Evolutionary conservation across 1,284 basidiomycete species (phyloP).

Genomic region (Ustilago xerochloae): DNA sequence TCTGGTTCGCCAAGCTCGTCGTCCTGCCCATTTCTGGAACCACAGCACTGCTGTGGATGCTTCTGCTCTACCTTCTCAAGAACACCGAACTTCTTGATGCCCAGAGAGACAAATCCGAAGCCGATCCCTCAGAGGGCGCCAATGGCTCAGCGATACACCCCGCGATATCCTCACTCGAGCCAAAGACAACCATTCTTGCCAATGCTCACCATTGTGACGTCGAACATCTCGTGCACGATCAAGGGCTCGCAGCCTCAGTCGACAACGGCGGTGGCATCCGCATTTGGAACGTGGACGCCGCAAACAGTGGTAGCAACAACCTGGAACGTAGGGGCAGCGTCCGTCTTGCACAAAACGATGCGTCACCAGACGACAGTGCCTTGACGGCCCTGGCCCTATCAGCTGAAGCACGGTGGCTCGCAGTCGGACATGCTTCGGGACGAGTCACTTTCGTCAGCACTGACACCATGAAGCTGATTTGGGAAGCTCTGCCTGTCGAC

Average conservation of each 20-base stretch:
- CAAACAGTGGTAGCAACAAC: neutral
- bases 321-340: slow-evolving; percentile 11
- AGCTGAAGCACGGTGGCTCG: slow-evolving; percentile 70
- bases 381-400: slow-evolving; percentile 48
- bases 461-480: slow-evolving; percentile 23
- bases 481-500: slow-evolving; percentile 10
- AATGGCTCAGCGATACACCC: slow-evolving; percentile 61
- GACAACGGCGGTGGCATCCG: slow-evolving; percentile 74
- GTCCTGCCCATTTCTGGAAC: slow-evolving; percentile 85
- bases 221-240: slow-evolving; percentile 79
- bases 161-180: slow-evolving; percentile 37
- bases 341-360: slow-evolving; percentile 2
- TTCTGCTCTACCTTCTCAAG: slow-evolving; percentile 89
- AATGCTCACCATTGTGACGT: slow-evolving; percentile 82
- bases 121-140: slow-evolving; percentile 30
- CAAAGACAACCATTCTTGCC: slow-evolving; percentile 78
- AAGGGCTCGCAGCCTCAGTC: slow-evolving; percentile 78
- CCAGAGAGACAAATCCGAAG: slow-evolving; percentile 73
- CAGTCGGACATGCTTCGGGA: slow-evolving; percentile 76
- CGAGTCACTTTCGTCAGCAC: slow-evolving; percentile 73
- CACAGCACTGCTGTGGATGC: slow-evolving; percentile 78
- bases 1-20: slow-evolving; percentile 83
- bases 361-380: slow-evolving; percentile 9
- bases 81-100: slow-evolving; percentile 89
- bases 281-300: slow-evolving; percentile 15